Percentiles rank a stretch among this genome's conserved stretches.
phyloP scores from a whole-genome alignment of 2,329 filamentous ascomycete species.

The Xylaria polymorpha region DNA sequence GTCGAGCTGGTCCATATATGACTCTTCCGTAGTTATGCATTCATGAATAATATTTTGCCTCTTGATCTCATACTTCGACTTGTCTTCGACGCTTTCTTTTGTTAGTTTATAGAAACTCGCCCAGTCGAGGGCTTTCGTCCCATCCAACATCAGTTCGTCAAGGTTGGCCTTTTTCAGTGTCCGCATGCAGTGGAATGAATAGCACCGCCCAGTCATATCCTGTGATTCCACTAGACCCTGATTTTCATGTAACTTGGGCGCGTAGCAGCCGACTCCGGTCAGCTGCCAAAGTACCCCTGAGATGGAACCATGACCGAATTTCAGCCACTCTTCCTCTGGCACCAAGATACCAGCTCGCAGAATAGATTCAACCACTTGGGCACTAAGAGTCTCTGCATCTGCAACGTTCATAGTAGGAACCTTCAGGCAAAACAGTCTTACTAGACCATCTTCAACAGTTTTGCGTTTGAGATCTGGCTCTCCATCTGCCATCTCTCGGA shows the following conservation, averaged over 20 bases:
- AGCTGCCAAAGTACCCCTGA: slow-evolving; percentile 94
- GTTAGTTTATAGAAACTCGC: slow-evolving; percentile 86
- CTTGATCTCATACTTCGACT: slow-evolving; percentile 87
- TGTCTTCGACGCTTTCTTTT: slow-evolving; percentile 77
- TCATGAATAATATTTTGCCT: slow-evolving; percentile 95
- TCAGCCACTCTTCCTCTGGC: slow-evolving; percentile 97
- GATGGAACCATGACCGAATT: slow-evolving; percentile 82
- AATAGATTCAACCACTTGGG: slow-evolving; percentile 83
- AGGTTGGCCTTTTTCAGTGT: slow-evolving; percentile 95
- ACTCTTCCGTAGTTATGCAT: slow-evolving; percentile 92
- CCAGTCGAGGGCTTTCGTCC: slow-evolving; percentile 83
- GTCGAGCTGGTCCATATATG: slow-evolving; percentile 88
- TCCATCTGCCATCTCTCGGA: slow-evolving; percentile 89
- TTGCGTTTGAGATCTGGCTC: slow-evolving; percentile 88
- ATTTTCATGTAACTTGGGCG: slow-evolving; percentile 80
- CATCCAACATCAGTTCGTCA: slow-evolving; percentile 76
- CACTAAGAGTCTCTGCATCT: slow-evolving; percentile 88
- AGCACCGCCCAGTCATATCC: slow-evolving; percentile 80
- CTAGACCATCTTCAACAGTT: slow-evolving; percentile 85
- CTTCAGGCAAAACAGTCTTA: slow-evolving; percentile 91
- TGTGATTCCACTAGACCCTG: slow-evolving; percentile 52
- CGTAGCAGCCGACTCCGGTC: slow-evolving; percentile 91
- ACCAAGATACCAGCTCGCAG: slow-evolving; percentile 80
- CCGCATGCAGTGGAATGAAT: slow-evolving; percentile 91
- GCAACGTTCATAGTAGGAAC: slow-evolving; percentile 98